Base-by-base conservation (phyloP, 2,329 filamentous ascomycete species). In the Orbilia ellipsospora region DNA sequence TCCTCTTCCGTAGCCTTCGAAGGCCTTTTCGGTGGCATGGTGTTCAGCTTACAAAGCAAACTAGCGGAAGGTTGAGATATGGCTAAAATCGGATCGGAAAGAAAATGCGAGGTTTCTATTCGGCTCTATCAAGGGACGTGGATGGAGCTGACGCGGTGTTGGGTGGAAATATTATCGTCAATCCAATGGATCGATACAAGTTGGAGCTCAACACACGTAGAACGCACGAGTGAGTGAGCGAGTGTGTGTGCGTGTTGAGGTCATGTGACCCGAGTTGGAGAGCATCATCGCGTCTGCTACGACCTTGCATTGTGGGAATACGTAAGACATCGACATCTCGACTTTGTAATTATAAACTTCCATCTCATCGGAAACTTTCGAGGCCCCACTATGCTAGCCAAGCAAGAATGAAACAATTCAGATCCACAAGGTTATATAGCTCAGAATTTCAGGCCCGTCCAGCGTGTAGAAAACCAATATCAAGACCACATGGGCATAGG, bases 1-100 rank as follows among this genome's bases (percentile, higher is more conserved):
- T 36, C 52, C 23, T 68, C 70, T 45, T 68, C 57, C 23, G 44
- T 59, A 44, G 63, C 44, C 50, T 63, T 74, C 40, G 70, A 67
- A 20, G 70, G 48, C 23, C 59, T 57, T 28, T 74, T 74, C 15
- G 70, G 70, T 54, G 70, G 70, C 70, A 74, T 74, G 4, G 69
- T 18, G 44, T 48, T 36, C 31, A 6, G 31, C 31, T 36, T 36
- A 36, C 31, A 36, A 36, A 36, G 31, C 31, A 36, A 6, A 36
- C 31, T 36, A 36, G 31, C 31, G 8, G 10, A 36, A 36, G 5
- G 31, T 36, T 36, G 31, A 36, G 31, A 36, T 23, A 23, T 36
- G 5, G 31, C 5, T 36, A 36, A 10, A 36, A 36, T 36, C 31
- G 31, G 5, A 10, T 6, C 31, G 31, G 31, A 36, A 36, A 36